Evolutionary conservation across 805 yeast species (phyloP).

Genomic region (Saccharomyces kudriavzevii): DNA sequence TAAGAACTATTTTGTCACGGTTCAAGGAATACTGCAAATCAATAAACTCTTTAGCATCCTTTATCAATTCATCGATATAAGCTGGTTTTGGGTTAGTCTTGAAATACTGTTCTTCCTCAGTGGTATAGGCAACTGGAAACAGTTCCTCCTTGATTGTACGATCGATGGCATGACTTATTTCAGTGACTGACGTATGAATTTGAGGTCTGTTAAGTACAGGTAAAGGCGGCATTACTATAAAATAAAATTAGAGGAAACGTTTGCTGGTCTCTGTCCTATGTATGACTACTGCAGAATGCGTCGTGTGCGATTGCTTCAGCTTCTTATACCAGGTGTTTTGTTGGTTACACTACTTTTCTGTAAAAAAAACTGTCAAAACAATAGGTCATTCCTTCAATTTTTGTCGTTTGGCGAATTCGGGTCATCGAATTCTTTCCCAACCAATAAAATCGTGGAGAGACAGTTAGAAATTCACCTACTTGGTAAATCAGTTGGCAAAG

Average conservation of each 20-base stretch:
- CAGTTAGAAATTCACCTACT: not conserved
- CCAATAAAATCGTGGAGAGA: not conserved
- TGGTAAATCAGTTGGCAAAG: not conserved
- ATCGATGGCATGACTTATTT: constrained; percentile 67
- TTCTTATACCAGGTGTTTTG: not conserved
- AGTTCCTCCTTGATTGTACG: constrained; percentile 51
- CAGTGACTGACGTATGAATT: constrained; percentile 64
- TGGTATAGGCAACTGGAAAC: constrained; percentile 62
- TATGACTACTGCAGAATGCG: not conserved
- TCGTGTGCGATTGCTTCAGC: not conserved
- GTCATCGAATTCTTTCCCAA: not conserved
- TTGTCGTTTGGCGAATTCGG: not conserved
- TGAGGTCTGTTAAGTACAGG: constrained; percentile 5
- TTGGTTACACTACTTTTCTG: not conserved
- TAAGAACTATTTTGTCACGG: constrained; percentile 57
- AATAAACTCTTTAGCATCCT: constrained; percentile 55
- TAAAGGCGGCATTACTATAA: not conserved
- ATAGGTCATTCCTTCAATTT: not conserved
- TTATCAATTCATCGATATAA: constrained; percentile 56
- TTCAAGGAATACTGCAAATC: constrained; percentile 39
- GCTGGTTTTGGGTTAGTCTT: constrained; percentile 62
- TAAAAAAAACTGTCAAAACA: not conserved
- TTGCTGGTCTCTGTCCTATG: not conserved
- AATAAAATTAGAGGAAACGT: not conserved
- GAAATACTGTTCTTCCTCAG: constrained; percentile 74